These are phyloP conservation scores for Apiotrichum akiyoshidainum DNA, from an alignment of 1,284 basidiomycete species.

Conservation along the genomic window DNA sequence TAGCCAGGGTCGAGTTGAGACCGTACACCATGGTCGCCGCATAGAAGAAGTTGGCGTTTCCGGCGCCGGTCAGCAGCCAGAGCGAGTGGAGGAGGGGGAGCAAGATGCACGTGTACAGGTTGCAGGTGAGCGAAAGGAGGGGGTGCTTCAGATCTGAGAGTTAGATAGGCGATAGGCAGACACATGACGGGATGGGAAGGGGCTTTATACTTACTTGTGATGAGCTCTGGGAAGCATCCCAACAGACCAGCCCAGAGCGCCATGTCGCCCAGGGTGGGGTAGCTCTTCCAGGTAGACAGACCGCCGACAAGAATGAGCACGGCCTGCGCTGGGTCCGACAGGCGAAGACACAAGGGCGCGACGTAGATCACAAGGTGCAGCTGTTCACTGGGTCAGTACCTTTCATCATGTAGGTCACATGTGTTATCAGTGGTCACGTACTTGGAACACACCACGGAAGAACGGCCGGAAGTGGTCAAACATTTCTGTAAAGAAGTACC, in stretches of 20 bases:
- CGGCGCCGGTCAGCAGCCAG: constrained; percentile 88
- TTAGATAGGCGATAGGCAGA: not conserved
- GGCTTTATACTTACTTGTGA: constrained; percentile 61
- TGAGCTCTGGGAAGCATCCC: constrained; percentile 76
- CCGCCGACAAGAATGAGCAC: constrained; percentile 73
- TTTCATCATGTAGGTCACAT: too few relatives aligned
- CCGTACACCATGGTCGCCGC: constrained; percentile 92
- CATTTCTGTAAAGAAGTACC: constrained; percentile 99
- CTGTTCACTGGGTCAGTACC: constrained; percentile 49
- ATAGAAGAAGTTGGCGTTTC: constrained; percentile 98
- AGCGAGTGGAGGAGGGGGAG: constrained; percentile 87
- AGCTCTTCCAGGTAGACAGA: constrained; percentile 82
- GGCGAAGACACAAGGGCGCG: constrained; percentile 79
- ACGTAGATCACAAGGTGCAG: constrained; percentile 82
- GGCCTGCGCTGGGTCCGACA: constrained; percentile 83
- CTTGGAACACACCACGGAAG: constrained; percentile 94
- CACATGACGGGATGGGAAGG: not conserved
- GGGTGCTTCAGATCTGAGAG: constrained; percentile 78
- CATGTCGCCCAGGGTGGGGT: constrained; percentile 84
- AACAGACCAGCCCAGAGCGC: constrained; percentile 80
- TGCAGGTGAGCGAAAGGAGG: constrained; percentile 76
- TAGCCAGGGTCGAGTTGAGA: constrained; percentile 74
- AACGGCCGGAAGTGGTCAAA: constrained; percentile 96
- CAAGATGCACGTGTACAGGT: constrained; percentile 78
- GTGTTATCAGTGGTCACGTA: constrained; percentile 35